These are phyloP conservation scores for Penicillium sclerotiorum DNA, from an alignment of 2,329 filamentous ascomycete genomes.

Conservation along the genomic window DNA sequence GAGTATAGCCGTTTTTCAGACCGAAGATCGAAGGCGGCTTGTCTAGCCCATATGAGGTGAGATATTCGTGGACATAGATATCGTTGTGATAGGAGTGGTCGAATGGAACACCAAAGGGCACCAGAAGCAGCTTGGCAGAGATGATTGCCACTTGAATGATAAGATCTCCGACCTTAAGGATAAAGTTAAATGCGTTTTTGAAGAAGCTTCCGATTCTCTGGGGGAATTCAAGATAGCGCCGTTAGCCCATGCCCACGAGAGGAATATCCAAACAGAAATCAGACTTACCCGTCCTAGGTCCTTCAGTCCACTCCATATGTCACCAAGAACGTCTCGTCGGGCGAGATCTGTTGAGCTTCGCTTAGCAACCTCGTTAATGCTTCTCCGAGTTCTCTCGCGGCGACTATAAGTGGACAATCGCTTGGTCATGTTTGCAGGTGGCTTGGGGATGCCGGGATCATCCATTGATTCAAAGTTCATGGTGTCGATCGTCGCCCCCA, in stretches of 20 bases:
- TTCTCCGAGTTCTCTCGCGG: background rate
- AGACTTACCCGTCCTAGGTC: background rate
- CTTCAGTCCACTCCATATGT: background rate
- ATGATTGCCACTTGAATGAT: background rate
- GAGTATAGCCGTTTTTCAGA: background rate
- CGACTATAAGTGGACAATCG: background rate
- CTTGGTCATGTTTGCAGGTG: too few species aligned
- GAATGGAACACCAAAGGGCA: constrained; percentile 4
- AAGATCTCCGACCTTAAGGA: background rate
- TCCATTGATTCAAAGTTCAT: background rate
- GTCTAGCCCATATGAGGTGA: background rate
- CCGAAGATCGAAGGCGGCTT: background rate
- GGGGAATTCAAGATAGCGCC: background rate
- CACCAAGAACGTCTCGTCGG: background rate
- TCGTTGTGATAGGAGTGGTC: background rate
- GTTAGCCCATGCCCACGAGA: background rate
- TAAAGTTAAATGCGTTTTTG: background rate
- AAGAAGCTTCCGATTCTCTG: background rate
- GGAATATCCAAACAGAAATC: background rate
- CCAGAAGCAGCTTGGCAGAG: background rate
- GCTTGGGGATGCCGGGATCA: too few species aligned
- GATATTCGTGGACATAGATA: background rate
- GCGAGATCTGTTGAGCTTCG: background rate
- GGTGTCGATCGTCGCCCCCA: background rate
- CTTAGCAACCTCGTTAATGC: background rate